These are phyloP conservation scores for Chalciporus sphaerocephalus DNA, from an alignment of 768 basidiomycete species.

Conservation along the genomic window DNA sequence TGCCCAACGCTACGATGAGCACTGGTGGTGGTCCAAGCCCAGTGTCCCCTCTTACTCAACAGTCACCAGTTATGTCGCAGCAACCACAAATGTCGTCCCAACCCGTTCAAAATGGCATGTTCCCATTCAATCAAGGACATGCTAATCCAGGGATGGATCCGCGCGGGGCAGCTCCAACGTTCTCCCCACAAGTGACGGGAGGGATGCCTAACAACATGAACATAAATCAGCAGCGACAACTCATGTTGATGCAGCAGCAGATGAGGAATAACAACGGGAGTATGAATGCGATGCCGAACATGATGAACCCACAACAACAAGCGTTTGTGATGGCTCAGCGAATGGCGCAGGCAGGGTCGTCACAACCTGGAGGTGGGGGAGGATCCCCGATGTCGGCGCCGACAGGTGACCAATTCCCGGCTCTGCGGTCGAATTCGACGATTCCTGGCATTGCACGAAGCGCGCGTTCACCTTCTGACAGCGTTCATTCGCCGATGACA, in stretches of 20 bases:
- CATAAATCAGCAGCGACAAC: conserved; percentile 42
- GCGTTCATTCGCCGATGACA: conserved; percentile 42
- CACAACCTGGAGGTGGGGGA: conserved; percentile 27
- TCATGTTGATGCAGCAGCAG: conserved; percentile 39
- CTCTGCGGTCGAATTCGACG: conserved; percentile 52
- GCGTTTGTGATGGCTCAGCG: conserved; percentile 40
- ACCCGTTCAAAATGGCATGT: conserved; percentile 31
- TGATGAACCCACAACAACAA: conserved; percentile 34
- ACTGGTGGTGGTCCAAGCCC: conserved; percentile 25
- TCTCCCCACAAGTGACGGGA: conserved; percentile 27
- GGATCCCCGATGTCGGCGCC: conserved; percentile 43
- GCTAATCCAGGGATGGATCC: conserved; percentile 28
- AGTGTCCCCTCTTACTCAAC: conserved; percentile 28
- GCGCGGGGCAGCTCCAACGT: conserved; percentile 28
- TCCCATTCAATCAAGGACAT: conserved; percentile 24
- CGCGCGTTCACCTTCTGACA: conserved; percentile 70
- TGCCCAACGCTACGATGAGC: conserved; percentile 26
- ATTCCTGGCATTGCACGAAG: conserved; percentile 76
- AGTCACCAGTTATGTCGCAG: conserved; percentile 28
- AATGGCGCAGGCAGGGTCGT: conserved; percentile 40
- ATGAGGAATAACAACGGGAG: conserved; percentile 27
- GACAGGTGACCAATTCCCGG: conserved; percentile 42
- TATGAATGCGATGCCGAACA: conserved; percentile 22
- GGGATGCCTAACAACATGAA: conserved; percentile 28
- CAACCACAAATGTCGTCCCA: conserved; percentile 27